Conservation (phyloP, 2,329 filamentous ascomycete genomes). For the Paraconiothyrium sp. region DNA sequence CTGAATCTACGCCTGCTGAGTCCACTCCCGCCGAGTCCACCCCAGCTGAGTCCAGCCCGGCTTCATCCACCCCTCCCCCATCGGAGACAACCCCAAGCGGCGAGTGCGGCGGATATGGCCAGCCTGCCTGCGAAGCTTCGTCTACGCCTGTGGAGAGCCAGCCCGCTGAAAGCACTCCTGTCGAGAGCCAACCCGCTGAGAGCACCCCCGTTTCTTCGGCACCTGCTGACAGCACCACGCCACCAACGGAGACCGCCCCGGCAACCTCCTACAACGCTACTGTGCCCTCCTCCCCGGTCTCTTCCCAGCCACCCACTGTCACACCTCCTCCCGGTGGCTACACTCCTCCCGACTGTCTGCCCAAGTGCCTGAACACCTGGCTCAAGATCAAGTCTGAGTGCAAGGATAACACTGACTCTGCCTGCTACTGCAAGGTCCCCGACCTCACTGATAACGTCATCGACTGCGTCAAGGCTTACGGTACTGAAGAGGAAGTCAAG, state of each 20-base stretch:
- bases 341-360: slow-evolving; percentile 74
- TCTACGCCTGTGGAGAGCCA: slow-evolving; percentile 12
- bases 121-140: slow-evolving; percentile 18
- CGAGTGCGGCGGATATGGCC: slow-evolving; percentile 17
- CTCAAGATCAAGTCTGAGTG: slow-evolving; percentile 73
- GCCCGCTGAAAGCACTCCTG: slow-evolving; percentile 21
- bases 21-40: slow-evolving; percentile 21
- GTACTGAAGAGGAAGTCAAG: slow-evolving; percentile 69
- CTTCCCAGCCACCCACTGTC: slow-evolving; percentile 31
- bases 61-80: slow-evolving; percentile 1
- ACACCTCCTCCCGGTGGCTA: slow-evolving; percentile 28
- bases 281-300: slow-evolving; percentile 16
- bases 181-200: slow-evolving; percentile 19
- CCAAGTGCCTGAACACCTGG: slow-evolving; percentile 93
- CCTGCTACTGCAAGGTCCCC: slow-evolving; percentile 86
- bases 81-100: slow-evolving; percentile 14
- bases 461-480: slow-evolving; percentile 78
- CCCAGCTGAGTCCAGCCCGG: slow-evolving; percentile 17
- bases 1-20: slow-evolving; percentile 10
- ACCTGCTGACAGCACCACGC: slow-evolving; percentile 17
- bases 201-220: slow-evolving; percentile 24
- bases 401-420: slow-evolving; percentile 81
- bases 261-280: slow-evolving; percentile 14
- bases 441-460: slow-evolving; percentile 83
- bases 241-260: slow-evolving; percentile 13